Conservation (phyloP, 345 rosid genomes). For the Eucalyptus victrix region DNA sequence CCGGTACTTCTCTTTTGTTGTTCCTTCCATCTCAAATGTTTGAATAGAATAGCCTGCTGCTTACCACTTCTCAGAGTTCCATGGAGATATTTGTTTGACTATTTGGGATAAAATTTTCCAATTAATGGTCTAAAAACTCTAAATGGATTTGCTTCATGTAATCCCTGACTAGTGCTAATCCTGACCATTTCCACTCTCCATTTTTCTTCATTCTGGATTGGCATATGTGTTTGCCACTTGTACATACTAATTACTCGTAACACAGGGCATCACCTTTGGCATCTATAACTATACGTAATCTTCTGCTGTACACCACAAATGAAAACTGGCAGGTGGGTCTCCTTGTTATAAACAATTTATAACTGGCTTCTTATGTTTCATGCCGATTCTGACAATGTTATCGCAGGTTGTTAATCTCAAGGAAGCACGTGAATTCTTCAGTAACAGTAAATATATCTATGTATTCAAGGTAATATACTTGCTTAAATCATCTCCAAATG, state of each 20-base stretch:
- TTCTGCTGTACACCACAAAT: conserved; percentile 71
- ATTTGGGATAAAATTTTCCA: background rate
- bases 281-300: conserved; percentile 81
- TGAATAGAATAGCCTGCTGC: background rate
- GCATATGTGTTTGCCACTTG: background rate
- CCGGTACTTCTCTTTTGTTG: background rate
- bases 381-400: background rate
- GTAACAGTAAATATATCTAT: conserved; percentile 67
- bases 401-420: conserved; percentile 85
- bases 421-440: conserved; percentile 91
- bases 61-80: background rate
- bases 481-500: background rate
- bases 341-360: background rate
- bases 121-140: background rate
- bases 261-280: conserved; percentile 93
- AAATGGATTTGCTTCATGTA: background rate
- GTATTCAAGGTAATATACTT: conserved; percentile 66
- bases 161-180: background rate
- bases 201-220: background rate
- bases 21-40: background rate
- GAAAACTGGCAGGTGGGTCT: conserved; percentile 90
- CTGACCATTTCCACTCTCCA: background rate
- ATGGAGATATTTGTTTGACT: background rate
- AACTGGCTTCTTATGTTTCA: background rate
- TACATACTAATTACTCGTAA: background rate